Percentiles rank a stretch among this genome's conserved stretches.
Conservation (phyloP, 768 basidiomycete species). For the Phaeotremella skinneri region DNA sequence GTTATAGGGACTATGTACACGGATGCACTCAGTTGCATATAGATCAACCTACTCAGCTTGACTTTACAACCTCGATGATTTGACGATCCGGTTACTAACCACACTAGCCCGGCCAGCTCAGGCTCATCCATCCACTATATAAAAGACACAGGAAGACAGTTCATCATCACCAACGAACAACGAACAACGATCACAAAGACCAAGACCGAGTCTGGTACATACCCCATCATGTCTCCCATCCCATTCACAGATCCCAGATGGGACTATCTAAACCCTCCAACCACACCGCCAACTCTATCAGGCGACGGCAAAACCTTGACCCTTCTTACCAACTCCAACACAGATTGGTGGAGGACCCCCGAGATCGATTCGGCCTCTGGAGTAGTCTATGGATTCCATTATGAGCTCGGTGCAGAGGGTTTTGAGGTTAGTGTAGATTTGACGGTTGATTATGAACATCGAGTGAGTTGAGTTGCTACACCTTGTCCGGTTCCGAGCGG, state of each 20-base stretch:
- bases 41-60: too few species aligned
- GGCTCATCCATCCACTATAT: too few species aligned
- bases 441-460: slow-evolving; percentile 8
- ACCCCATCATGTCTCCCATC: slow-evolving; percentile 2
- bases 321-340: slow-evolving; percentile 3
- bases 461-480: slow-evolving; percentile 12
- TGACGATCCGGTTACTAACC: neutral
- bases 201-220: too few species aligned
- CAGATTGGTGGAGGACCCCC: slow-evolving; percentile 20
- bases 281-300: neutral
- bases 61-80: neutral
- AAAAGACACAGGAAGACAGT: too few species aligned
- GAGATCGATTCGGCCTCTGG: slow-evolving; percentile 8
- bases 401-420: slow-evolving; percentile 12
- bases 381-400: neutral
- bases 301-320: slow-evolving; percentile 5
- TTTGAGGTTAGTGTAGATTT: slow-evolving; percentile 24
- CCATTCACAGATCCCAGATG: slow-evolving; percentile 13
- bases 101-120: too few species aligned
- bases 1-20: too few species aligned
- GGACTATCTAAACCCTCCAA: slow-evolving; percentile 2
- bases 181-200: too few species aligned
- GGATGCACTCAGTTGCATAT: too few species aligned
- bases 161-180: too few species aligned
- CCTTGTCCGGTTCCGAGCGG: too few species aligned